Evolutionary conservation across 306 rosid species (phyloP).

Genomic region (Macrotyloma uniflorum): DNA sequence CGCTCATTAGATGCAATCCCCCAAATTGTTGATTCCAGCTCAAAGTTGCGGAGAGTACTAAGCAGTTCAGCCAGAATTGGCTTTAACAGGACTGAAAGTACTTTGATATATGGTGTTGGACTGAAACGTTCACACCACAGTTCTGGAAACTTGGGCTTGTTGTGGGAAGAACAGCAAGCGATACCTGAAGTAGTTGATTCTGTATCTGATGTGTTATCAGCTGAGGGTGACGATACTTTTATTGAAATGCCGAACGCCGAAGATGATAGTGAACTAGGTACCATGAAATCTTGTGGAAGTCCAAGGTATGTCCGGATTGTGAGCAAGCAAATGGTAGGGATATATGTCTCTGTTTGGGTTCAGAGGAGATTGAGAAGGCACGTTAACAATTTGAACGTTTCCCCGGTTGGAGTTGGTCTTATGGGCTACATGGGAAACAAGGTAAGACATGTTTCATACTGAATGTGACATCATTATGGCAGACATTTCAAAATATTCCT

Average conservation of each 20-base stretch:
- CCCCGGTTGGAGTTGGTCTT: conserved; percentile 93
- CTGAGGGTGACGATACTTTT: conserved; percentile 62
- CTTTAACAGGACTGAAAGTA: conserved; percentile 52
- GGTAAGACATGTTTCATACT: conserved; percentile 54
- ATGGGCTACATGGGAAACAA: conserved; percentile 99
- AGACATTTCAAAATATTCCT: conserved; percentile 9
- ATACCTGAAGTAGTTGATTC: conserved; percentile 57
- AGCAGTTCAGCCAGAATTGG: conserved; percentile 85
- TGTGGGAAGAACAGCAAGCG: conserved; percentile 53
- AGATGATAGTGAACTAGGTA: conserved; percentile 25
- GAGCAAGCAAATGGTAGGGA: conserved; percentile 99
- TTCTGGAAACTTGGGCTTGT: conserved; percentile 59
- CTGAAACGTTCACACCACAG: conserved; percentile 70
- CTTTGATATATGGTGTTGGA: conserved; percentile 44
- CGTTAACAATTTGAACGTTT: conserved; percentile 80
- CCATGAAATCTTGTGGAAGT: conserved; percentile 33
- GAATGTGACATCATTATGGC: conserved; percentile 24
- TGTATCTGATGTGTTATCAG: conserved; percentile 47
- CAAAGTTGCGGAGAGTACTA: conserved; percentile 77
- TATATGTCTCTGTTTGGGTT: conserved; percentile 92
- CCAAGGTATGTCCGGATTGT: conserved; percentile 75
- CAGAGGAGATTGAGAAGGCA: conserved; percentile 88
- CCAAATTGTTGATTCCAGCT: conserved; percentile 60
- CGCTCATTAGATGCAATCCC: conserved; percentile 76
- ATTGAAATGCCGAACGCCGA: conserved; percentile 47